These are phyloP conservation scores for Cladorrhinum sp. DNA, from an alignment of 2,329 filamentous ascomycete genomes.

Conservation along the genomic window DNA sequence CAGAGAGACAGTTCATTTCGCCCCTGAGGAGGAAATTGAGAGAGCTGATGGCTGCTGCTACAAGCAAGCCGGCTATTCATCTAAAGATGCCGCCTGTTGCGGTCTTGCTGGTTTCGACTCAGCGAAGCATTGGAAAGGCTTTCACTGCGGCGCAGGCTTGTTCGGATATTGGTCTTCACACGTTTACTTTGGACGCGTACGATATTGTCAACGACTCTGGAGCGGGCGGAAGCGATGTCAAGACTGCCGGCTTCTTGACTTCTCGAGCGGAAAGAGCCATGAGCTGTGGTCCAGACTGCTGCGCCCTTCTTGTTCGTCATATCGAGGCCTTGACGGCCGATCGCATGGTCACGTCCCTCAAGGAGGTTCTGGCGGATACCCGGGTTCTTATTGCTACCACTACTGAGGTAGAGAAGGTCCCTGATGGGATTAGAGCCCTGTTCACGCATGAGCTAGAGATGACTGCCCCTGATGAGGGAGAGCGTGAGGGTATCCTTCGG, in stretches of 20 bases:
- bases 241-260: conserved; percentile 87
- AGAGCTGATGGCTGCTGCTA: conserved; percentile 83
- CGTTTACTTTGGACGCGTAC: conserved; percentile 84
- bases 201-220: conserved; percentile 92
- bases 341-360: conserved; percentile 79
- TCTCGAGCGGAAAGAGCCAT: conserved; percentile 85
- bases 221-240: conserved; percentile 82
- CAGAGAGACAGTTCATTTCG: conserved; percentile 49
- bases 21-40: conserved; percentile 68
- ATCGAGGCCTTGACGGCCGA: conserved; percentile 89
- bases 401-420: conserved; percentile 90
- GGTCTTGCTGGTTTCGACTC: conserved; percentile 84
- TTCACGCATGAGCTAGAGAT: conserved; percentile 97
- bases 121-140: conserved; percentile 91
- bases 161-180: conserved; percentile 84
- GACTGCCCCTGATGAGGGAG: conserved; percentile 84
- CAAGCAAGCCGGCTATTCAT: conserved; percentile 81
- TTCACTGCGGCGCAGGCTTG: conserved; percentile 73
- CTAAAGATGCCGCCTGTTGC: conserved; percentile 84
- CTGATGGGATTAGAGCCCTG: conserved; percentile 81
- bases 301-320: conserved; percentile 81
- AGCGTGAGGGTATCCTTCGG: conserved; percentile 82
- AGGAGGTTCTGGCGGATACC: conserved; percentile 75
- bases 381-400: conserved; percentile 90
- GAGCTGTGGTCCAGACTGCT: conserved; percentile 80